Percentiles rank a stretch among this genome's conserved stretches.
phyloP scores from a whole-genome alignment of 257 asterid genomes.

The Salvia miltiorrhiza region DNA sequence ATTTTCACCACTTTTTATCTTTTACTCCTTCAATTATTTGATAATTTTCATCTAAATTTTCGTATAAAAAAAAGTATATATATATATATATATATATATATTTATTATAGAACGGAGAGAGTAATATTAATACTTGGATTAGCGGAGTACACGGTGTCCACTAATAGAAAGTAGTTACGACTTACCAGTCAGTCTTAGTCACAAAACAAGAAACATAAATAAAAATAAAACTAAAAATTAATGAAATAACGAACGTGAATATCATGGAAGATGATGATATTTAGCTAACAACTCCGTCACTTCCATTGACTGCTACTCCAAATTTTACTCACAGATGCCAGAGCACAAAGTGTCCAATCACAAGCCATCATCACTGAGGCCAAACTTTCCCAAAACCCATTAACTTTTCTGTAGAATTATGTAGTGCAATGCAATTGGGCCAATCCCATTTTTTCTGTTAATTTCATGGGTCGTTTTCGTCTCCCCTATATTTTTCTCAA shows the following conservation, averaged over 20 bases:
- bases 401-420: slow-evolving; percentile 2
- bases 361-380: slow-evolving; percentile 8
- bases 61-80: too few species aligned
- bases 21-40: too few species aligned
- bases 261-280: background rate
- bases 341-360: background rate
- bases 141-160: too few species aligned
- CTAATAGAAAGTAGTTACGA: too few species aligned
- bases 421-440: slow-evolving; percentile 8
- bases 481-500: background rate
- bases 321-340: background rate
- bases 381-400: slow-evolving; percentile 8
- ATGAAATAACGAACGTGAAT: background rate
- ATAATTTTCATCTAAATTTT: too few species aligned
- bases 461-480: slow-evolving; percentile 22
- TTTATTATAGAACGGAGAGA: too few species aligned
- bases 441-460: background rate
- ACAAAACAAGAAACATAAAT: too few species aligned
- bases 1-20: too few species aligned
- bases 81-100: too few species aligned
- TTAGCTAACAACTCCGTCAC: slow-evolving; percentile 11
- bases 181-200: too few species aligned
- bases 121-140: too few species aligned
- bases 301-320: slow-evolving; percentile 8
- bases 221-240: too few species aligned